Evolutionary conservation across 495 filamentous ascomycete species (phyloP), one percentile per base, ranked within the genome.

Genomic region (Penicillium antarcticum): DNA sequence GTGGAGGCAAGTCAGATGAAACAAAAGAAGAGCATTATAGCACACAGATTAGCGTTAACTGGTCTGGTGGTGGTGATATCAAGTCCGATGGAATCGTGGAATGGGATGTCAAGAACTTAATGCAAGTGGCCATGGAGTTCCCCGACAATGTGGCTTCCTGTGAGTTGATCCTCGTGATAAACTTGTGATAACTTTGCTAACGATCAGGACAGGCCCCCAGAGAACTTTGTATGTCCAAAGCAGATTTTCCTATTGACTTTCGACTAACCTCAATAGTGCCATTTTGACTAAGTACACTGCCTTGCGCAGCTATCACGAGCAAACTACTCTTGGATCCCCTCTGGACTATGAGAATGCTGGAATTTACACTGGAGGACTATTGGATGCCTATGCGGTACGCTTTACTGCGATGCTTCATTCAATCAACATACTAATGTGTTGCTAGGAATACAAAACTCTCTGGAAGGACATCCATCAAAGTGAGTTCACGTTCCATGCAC

Each of bases 311-410:
- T 51, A 35, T 21, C 49, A 52, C 19, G 12, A 21, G 29, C 41
- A 37, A 12, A 44, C 13, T 4, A 17, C 11, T 9, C 13, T 10
- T 5, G 19, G 31, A 5, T 44, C 39, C 29, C 40, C 41, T 13
- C 34, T 45, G 8, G 40, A 52, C 7, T 52, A 52, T 45, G 49
- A 52, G 13, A 45, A 44, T 32, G 40, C 49, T 13, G 40, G 41
- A 18, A 32, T 39, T 34, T 52, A 52, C 41, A 45, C 49, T 24
- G 8, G 4, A 13, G 17, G n/a, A 3, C 37, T 52, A 40, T 32
- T 52, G 18, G 49, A 52, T 23, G 21, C 21, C 21, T 23, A 23
- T 23, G 21, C 21, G 21, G 21, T 23, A 23, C 2, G 21, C 5
- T 23, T 23, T 23, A 3, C 21, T 23, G 21, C 21, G 2, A 14